Base-by-base conservation (phyloP, 2,329 filamentous ascomycete genomes). In the Tolypocladium cylindrosporum region DNA sequence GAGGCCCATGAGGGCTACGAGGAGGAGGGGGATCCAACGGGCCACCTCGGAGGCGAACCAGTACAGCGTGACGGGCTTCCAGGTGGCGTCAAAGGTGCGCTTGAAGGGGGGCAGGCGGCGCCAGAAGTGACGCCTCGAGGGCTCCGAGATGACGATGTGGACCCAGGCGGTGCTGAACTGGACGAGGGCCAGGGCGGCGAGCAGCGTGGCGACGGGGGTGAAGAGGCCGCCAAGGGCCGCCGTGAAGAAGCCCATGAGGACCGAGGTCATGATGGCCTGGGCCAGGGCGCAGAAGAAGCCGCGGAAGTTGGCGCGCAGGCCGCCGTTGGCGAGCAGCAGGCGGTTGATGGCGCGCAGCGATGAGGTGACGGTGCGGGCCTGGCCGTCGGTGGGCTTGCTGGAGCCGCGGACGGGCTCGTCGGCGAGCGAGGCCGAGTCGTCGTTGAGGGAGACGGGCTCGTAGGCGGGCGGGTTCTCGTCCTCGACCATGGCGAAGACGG, bases 121-220 rank as follows among this genome's bases (percentile, higher is more conserved):
- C 74, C 81, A 89, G 77, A 87, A 91, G 64, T 75, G 75, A 69
- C 82, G 81, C 54, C 77, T 68, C 58, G 82, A 86, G 6, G 85
- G 84, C 56, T 84, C 78, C 2, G 90, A 86, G 68, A 97, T 91
- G 69, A 96, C 84, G 66, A 89, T 86, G 71, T 96, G 91, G 4
- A 91, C 89, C 91, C 91, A 96, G 56, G 84, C 81, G 64, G 92
- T 82, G 69, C 84, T 82, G 59, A 93, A 72, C 66, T 88, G 88
- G 42, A 87, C 82, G 39, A 89, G 76, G 24, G 81, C 71, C 27
- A 93, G 71, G 55, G 82, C 78, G 34, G 83, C 77, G 48, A 88
- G 58, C 55, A 87, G 78, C 56, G 78, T 78, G 57, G 66, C 66
- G 52, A 69, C 34, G 52, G 74, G 62, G 62, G 74, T 67, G 57